These are phyloP conservation scores for Mucor ambiguus DNA, from an alignment of 371 early-diverging fungal genomes.

Conservation along the genomic window DNA sequence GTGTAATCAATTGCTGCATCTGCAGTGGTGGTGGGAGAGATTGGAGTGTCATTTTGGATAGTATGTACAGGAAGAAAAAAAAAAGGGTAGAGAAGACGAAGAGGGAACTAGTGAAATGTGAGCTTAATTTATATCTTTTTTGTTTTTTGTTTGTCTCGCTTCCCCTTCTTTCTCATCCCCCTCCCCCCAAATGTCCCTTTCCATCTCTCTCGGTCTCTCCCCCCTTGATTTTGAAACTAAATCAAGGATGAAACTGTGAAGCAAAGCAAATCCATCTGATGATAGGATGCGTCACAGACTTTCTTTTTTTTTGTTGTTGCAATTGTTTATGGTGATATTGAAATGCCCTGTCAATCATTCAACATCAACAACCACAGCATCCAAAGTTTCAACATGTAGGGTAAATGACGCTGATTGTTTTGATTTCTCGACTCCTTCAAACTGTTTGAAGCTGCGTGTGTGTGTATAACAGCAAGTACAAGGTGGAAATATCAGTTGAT, in stretches of 20 bases:
- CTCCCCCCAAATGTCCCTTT: neutral
- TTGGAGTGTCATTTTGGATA: neutral
- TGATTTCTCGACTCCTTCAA: constrained; percentile 12
- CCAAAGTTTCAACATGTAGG: neutral
- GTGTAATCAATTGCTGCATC: constrained; percentile 19
- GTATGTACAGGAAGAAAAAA: constrained; percentile 6
- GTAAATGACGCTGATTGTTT: constrained; percentile 11
- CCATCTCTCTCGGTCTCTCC: neutral
- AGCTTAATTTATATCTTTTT: constrained; percentile 18
- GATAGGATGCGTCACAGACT: constrained; percentile 23
- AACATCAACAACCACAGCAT: neutral
- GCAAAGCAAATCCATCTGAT: neutral
- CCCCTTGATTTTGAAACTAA: constrained; percentile 2
- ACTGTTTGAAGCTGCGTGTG: constrained; percentile 20
- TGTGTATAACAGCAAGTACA: neutral
- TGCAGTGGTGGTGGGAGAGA: neutral
- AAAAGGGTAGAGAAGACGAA: neutral
- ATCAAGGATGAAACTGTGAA: neutral
- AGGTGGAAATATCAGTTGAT: constrained; percentile 12
- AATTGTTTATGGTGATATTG: constrained; percentile 18
- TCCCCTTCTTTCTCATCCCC: neutral
- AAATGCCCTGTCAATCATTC: constrained; percentile 7
- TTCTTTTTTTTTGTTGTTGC: too few relatives aligned
- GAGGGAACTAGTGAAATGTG: neutral
- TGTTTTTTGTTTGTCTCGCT: neutral